Base-by-base conservation (phyloP, 1,284 basidiomycete species). In the Paramarasmius palmivorus region DNA sequence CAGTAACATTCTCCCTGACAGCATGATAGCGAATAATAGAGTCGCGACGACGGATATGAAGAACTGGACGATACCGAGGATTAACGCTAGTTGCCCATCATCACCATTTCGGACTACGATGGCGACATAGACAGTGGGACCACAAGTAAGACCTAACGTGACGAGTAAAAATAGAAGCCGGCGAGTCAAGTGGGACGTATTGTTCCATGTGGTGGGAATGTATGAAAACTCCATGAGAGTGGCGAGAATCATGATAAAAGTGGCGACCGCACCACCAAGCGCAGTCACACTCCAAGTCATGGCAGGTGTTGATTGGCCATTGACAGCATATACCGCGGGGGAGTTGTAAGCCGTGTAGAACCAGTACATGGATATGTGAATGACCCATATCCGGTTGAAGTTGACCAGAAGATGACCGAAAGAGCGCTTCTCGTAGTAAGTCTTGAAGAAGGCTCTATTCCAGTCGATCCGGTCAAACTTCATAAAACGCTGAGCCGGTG, bases 201-300 rank as follows among this genome's bases (percentile, higher is more conserved):
- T 97, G 73, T 96, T 93, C 95, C 95, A 97, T 15, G 92, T 95
- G 2, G 94, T 95, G n/a, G 95, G 95, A 60, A 96, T 95, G 75
- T 95, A 95, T 54, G 88, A 84, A 68, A 95, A 96, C 72, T 98
- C 95, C 61, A 92, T 91, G 25, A 95, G 70, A 14, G 95, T 97
- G 25, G 95, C 95, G 49, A 81, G 69, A 58, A 96, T 88, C 93
- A 95, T 95, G 76, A 97, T 95, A 50, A 84, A 53, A 10, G 93
- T 92, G 4, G 94, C 85, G 53, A 97, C 93, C 9, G 88, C 91
- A 55, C 95, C 95, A 54, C 95, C 95, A 7, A 98, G 80, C 8
- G 93, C 95, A 25, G 86, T 84, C 42, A 92, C 92, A n/a, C 92
- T 94, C 92, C 91, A 95, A 3, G 86, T 86, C 93, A 97, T 95